Percentiles rank a stretch among this genome's conserved stretches.
These are phyloP conservation scores for Rubroboletus satanas DNA, from an alignment of 768 basidiomycete genomes.

Conservation along the genomic window DNA sequence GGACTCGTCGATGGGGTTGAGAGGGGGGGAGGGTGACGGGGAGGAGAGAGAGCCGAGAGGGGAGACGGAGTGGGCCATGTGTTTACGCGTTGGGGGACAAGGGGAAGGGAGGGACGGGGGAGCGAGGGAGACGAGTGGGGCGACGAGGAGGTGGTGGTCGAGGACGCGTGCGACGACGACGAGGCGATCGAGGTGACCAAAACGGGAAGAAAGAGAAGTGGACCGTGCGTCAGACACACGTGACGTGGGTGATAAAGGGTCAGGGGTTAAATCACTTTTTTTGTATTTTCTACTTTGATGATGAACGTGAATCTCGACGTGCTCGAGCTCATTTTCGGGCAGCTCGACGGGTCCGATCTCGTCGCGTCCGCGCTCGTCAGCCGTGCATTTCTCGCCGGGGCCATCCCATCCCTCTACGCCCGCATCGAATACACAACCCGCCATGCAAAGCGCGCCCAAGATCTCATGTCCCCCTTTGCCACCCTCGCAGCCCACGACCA, in stretches of 20 bases:
- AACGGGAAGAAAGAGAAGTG: constrained; percentile 13
- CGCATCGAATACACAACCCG: constrained; percentile 50
- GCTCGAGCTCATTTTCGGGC: constrained; percentile 60
- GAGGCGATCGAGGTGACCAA: constrained; percentile 19
- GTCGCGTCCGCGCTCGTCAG: constrained; percentile 61
- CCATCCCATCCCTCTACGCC: constrained; percentile 59
- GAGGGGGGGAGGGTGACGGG: constrained; percentile 59
- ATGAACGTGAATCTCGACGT: constrained; percentile 72
- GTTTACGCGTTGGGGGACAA: neutral
- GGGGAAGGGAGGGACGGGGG: neutral
- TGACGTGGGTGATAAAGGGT: neutral
- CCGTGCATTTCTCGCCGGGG: constrained; percentile 60
- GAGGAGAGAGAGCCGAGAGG: constrained; percentile 63
- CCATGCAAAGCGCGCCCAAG: constrained; percentile 50
- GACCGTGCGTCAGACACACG: constrained; percentile 24
- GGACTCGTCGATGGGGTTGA: constrained; percentile 47
- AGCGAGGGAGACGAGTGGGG: neutral
- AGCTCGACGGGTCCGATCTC: constrained; percentile 51
- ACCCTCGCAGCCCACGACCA: constrained; percentile 49
- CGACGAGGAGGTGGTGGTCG: constrained; percentile 2
- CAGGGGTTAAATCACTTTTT: constrained; percentile 8
- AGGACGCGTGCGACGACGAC: constrained; percentile 24
- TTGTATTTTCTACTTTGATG: constrained; percentile 22
- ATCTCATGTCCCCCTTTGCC: constrained; percentile 59
- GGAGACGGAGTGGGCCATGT: constrained; percentile 26